Conservation (phyloP, 2,329 filamentous ascomycete species). For the Ceratocystis colombiana region DNA sequence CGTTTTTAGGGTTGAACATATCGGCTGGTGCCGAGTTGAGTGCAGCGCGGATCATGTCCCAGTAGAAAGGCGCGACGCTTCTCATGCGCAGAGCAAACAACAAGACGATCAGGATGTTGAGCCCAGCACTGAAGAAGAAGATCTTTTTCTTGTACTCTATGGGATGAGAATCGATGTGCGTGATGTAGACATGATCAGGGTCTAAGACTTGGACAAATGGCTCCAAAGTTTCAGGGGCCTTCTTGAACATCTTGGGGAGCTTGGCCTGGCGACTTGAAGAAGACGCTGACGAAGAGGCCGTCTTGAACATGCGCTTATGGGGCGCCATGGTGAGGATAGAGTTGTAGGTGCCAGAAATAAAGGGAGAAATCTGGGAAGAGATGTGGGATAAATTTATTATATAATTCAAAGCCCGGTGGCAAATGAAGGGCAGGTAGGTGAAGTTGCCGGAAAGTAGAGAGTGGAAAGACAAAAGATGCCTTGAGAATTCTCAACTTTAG, state of each 20-base stretch:
- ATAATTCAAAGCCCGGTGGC: neutral
- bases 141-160: constrained; percentile 67
- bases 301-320: constrained; percentile 24
- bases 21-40: constrained; percentile 57
- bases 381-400: constrained; percentile 16
- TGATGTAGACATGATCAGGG: constrained; percentile 65
- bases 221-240: constrained; percentile 50
- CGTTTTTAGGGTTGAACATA: constrained; percentile 49
- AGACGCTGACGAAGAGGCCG: constrained; percentile 1
- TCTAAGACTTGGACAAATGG: constrained; percentile 59
- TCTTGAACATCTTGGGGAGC: constrained; percentile 57
- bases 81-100: constrained; percentile 60
- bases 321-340: constrained; percentile 29
- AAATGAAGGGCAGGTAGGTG: neutral
- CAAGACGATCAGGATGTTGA: constrained; percentile 59
- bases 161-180: constrained; percentile 67
- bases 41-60: constrained; percentile 51
- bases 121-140: constrained; percentile 65
- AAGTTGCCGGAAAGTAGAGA: no score
- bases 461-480: constrained; percentile 2
- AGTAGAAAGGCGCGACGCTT: constrained; percentile 63
- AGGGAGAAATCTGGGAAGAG: constrained; percentile 15
- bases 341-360: constrained; percentile 9
- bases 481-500: neutral
- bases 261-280: constrained; percentile 29